phyloP scores from a whole-genome alignment of 192 early-diverging fungal genomes.

The Linnemannia hyalina region DNA sequence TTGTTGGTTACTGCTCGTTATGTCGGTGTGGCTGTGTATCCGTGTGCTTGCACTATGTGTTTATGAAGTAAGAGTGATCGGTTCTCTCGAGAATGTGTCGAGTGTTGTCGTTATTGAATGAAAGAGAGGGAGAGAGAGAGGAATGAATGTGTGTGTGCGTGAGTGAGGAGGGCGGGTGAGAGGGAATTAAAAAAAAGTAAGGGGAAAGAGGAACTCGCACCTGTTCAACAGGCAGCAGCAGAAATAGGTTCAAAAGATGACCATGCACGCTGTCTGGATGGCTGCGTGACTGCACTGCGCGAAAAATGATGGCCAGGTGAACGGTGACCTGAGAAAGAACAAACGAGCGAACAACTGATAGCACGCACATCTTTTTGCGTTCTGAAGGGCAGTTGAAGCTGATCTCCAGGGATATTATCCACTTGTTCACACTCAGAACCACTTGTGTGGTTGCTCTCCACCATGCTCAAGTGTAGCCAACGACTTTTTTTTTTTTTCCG shows the following conservation, averaged over 20 bases:
- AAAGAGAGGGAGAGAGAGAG: not conserved
- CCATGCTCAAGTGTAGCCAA: too few relatives aligned
- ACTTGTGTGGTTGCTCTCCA: too few relatives aligned
- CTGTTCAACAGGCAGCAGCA: not conserved
- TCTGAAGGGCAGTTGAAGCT: too few relatives aligned
- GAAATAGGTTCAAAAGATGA: not conserved
- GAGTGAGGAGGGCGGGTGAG: not conserved
- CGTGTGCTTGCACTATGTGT: not conserved
- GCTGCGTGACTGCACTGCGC: slow-evolving; percentile 7
- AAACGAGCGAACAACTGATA: not conserved
- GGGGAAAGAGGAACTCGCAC: slow-evolving; percentile 5
- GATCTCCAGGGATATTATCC: too few relatives aligned
- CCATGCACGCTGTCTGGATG: not conserved
- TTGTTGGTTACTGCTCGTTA: not conserved
- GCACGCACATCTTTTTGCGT: too few relatives aligned
- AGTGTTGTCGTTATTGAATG: not conserved
- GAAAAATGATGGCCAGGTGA: not conserved
- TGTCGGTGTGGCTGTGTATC: not conserved
- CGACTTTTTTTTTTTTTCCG: too few relatives aligned
- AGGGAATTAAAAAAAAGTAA: not conserved
- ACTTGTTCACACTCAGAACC: too few relatives aligned
- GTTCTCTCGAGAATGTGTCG: not conserved
- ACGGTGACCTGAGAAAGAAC: not conserved
- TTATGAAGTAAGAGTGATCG: not conserved
- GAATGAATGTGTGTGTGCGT: not conserved